Base-by-base conservation (phyloP, 805 yeast species). In the Sugiyamaella floridensis region DNA sequence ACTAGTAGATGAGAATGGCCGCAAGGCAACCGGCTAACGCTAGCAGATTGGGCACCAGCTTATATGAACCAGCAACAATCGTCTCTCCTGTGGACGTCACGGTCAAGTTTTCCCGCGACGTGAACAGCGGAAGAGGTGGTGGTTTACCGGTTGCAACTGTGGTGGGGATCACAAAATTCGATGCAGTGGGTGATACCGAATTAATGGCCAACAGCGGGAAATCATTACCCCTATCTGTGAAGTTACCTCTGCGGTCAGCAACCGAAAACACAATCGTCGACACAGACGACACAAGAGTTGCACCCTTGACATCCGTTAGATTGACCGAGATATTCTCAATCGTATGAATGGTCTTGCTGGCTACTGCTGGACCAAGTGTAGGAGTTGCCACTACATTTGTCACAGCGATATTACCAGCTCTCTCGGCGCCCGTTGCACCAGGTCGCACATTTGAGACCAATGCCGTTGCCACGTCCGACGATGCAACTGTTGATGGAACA, bases 191-290 rank as follows among this genome's bases (percentile, higher is more conserved):
- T 10, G 22, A 12, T 41, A 43, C 43, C 15, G 11, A n/a, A 20
- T 10, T 32, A 10, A 51, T n/a, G n/a, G 53, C 53, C 55, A 53
- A 49, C 10, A 53, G 47, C 14, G 56, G 56, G 32, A 53, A 46
- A n/a, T 19, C 10, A 40, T 43, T 43, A 8, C 56, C 56, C 20
- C 15, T 40, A 20, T 49, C 54, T 2, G n/a, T 32, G 53, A 16
- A 14, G 18, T 14, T 8, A 45, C 18, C 14, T 29, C n/a, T 6
- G 49, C 53, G 18, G 53, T 50, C 16, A 28, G n/a, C 3, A 45
- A 14, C 20, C 28, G 26, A n/a, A 12, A 11, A 19, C 20, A 37
- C 37, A 14, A 32, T 11, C 2, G 37, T 32, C 9, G 37, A 32
- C 37, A 32, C 37, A 5, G 37, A 32, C 16, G 50, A 19, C 20